Conservation (phyloP, 805 yeast species). For the Metschnikowia matae region DNA sequence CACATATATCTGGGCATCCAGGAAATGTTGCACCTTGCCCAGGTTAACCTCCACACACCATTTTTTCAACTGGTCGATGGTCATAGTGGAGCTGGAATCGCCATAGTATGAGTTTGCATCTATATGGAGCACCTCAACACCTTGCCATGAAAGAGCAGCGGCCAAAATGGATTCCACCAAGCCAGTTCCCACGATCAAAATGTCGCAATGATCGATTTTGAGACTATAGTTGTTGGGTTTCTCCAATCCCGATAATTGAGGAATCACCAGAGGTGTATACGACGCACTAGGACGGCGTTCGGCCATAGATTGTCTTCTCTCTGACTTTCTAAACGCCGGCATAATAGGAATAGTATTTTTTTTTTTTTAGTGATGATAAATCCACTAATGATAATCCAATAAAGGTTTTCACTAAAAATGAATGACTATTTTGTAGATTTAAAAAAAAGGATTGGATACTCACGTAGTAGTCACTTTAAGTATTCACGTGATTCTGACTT, state of each 20-base stretch:
- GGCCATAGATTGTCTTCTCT: slow-evolving; percentile 61
- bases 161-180: slow-evolving; percentile 83
- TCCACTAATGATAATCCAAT: too few relatives aligned
- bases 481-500: too few relatives aligned
- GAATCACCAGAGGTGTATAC: slow-evolving; percentile 48
- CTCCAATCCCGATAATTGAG: slow-evolving; percentile 73
- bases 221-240: slow-evolving; percentile 65
- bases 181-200: slow-evolving; percentile 90
- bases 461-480: too few relatives aligned
- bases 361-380: background rate
- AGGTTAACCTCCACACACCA: slow-evolving; percentile 77
- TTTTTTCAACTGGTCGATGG: slow-evolving; percentile 76
- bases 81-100: slow-evolving; percentile 78
- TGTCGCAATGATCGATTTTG: slow-evolving; percentile 68
- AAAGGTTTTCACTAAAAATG: too few relatives aligned
- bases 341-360: slow-evolving; percentile 1
- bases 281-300: slow-evolving; percentile 58
- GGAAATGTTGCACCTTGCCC: slow-evolving; percentile 42
- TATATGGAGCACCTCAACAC: slow-evolving; percentile 88
- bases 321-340: slow-evolving; percentile 26
- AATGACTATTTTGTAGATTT: too few relatives aligned
- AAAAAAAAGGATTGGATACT: too few relatives aligned
- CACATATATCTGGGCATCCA: slow-evolving; percentile 75
- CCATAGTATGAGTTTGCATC: slow-evolving; percentile 87
- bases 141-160: slow-evolving; percentile 96